Percentiles rank a stretch among this genome's conserved stretches.
These are phyloP conservation scores for Begonia fuchsioides DNA, from an alignment of 306 rosid species.

Conservation along the genomic window DNA sequence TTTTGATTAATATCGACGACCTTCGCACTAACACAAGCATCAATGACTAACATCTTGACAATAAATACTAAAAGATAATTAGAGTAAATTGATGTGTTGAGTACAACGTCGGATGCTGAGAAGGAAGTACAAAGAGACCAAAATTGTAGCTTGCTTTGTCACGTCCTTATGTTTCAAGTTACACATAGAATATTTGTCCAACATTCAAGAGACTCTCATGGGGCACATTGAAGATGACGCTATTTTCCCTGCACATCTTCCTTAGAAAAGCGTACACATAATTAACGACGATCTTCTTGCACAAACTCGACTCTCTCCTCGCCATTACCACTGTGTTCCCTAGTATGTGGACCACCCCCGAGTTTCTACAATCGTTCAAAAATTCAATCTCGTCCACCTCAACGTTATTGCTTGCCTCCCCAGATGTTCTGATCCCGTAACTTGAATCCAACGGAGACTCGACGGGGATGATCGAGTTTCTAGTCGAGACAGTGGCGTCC, in stretches of 20 bases:
- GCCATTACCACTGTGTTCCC: constrained; percentile 76
- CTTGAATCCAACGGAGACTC: constrained; percentile 28
- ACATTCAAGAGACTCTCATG: constrained; percentile 93
- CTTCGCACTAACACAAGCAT: too few species aligned
- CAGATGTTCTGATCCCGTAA: constrained; percentile 21
- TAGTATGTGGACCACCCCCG: constrained; percentile 91
- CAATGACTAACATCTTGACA: too few species aligned
- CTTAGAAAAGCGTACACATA: constrained; percentile 81
- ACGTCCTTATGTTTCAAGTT: not conserved
- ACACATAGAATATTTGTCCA: constrained; percentile 83
- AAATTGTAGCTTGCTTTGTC: too few species aligned
- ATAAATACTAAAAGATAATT: too few species aligned
- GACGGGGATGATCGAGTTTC: constrained; percentile 47
- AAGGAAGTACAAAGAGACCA: too few species aligned
- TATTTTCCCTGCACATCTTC: constrained; percentile 84
- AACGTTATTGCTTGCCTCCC: constrained; percentile 34
- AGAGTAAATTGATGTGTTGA: too few species aligned
- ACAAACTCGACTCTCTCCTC: constrained; percentile 56
- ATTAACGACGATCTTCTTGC: constrained; percentile 66
- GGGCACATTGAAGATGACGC: constrained; percentile 91
- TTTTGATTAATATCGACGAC: too few species aligned
- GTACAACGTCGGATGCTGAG: too few species aligned
- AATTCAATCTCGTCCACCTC: constrained; percentile 70
- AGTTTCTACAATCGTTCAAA: constrained; percentile 60
- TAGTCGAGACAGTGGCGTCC: constrained; percentile 36